phyloP scores from a whole-genome alignment of 2,329 filamentous ascomycete genomes.

The Aspergillus sp. region DNA sequence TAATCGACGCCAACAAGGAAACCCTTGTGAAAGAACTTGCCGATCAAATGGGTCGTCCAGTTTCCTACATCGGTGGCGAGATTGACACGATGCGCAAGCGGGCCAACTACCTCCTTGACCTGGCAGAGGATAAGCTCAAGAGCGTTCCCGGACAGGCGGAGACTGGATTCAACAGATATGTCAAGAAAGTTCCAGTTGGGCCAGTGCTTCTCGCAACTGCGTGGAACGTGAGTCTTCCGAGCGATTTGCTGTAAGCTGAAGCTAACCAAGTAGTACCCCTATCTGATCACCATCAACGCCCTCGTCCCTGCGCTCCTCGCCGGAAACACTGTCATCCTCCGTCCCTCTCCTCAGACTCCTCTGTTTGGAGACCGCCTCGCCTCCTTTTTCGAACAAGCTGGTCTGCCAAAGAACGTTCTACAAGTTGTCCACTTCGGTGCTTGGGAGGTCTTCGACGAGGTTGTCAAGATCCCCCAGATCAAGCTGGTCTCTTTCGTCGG shows the following conservation, averaged over 20 bases:
- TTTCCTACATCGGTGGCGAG: slow-evolving; percentile 78
- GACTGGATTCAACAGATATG: slow-evolving; percentile 82
- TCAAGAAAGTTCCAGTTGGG: slow-evolving; percentile 81
- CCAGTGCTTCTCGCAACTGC: slow-evolving; percentile 84
- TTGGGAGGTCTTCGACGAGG: slow-evolving; percentile 69
- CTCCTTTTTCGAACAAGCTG: slow-evolving; percentile 73
- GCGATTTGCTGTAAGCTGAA: neutral
- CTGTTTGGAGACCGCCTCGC: slow-evolving; percentile 78
- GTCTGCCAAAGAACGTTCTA: slow-evolving; percentile 75
- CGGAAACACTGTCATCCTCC: slow-evolving; percentile 85
- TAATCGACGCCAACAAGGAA: slow-evolving; percentile 69
- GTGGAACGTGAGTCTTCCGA: slow-evolving; percentile 68
- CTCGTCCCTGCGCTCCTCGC: slow-evolving; percentile 83
- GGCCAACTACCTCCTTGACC: slow-evolving; percentile 78
- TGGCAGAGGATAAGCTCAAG: slow-evolving; percentile 72
- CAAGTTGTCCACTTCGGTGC: slow-evolving; percentile 87
- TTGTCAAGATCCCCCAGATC: slow-evolving; percentile 73
- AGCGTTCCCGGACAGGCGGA: slow-evolving; percentile 80
- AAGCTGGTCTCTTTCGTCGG: slow-evolving; percentile 85
- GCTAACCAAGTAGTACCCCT: slow-evolving; percentile 68
- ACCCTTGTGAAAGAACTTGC: slow-evolving; percentile 78
- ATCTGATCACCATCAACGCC: slow-evolving; percentile 85
- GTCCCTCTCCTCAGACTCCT: slow-evolving; percentile 89
- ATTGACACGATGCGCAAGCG: slow-evolving; percentile 78
- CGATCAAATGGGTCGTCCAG: slow-evolving; percentile 87